Evolutionary conservation across 805 yeast genomes (phyloP).

Genomic region (Kodamaea kaohsiungensis): DNA sequence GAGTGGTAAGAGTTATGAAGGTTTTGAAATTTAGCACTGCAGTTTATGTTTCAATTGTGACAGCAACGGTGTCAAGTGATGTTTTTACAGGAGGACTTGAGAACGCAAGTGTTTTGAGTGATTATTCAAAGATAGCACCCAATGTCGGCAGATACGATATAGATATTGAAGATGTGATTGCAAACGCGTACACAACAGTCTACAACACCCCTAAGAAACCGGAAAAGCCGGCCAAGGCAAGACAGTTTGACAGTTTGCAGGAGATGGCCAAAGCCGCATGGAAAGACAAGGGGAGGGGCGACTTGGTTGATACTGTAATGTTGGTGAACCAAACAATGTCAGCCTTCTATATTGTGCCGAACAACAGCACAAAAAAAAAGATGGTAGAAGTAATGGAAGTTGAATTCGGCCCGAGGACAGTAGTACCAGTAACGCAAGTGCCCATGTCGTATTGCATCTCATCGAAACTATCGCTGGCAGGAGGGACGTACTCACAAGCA

Average conservation of each 20-base stretch:
- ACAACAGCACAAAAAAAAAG: not conserved
- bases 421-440: slow-evolving; percentile 2
- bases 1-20: not conserved
- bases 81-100: not conserved
- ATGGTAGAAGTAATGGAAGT: slow-evolving; percentile 20
- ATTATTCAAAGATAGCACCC: not conserved
- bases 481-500: slow-evolving; percentile 18
- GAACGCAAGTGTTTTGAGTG: not conserved
- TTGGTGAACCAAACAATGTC: not conserved
- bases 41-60: too few relatives aligned
- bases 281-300: not conserved
- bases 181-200: not conserved
- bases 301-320: not conserved
- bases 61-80: not conserved
- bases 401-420: slow-evolving; percentile 16
- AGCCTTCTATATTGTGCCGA: not conserved
- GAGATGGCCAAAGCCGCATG: not conserved
- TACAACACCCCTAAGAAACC: not conserved
- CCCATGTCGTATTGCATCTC: slow-evolving; percentile 22
- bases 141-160: not conserved
- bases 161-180: not conserved
- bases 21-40: not conserved
- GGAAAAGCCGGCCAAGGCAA: not conserved
- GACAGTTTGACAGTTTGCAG: not conserved
- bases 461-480: slow-evolving; percentile 16